These are phyloP conservation scores for Debaryomyces psychrophilus DNA, from an alignment of 1,139 yeast genomes.

Conservation along the genomic window DNA sequence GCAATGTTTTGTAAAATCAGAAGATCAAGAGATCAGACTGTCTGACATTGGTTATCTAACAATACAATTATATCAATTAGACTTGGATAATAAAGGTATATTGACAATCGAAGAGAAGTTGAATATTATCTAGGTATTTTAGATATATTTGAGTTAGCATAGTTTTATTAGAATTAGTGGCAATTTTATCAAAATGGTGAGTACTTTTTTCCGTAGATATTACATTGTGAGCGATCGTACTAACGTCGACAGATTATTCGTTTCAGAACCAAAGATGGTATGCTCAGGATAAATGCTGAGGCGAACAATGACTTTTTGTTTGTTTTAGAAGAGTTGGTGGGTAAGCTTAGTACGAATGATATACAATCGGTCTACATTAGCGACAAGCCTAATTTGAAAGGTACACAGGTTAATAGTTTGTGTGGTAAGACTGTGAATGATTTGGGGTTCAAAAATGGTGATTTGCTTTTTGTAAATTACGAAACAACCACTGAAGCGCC, in stretches of 20 bases:
- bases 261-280: slow-evolving; percentile 83
- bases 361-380: slow-evolving; percentile 43
- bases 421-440: slow-evolving; percentile 50
- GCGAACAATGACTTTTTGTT: slow-evolving; percentile 48
- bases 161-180: slow-evolving; percentile 2
- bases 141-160: neutral
- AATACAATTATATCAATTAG: neutral
- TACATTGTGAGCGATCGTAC: neutral
- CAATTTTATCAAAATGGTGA: slow-evolving; percentile 9
- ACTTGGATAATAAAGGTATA: neutral
- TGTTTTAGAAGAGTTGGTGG: slow-evolving; percentile 48
- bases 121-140: neutral
- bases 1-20: neutral
- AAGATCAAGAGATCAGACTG: neutral
- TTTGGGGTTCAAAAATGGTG: slow-evolving; percentile 79
- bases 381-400: slow-evolving; percentile 51
- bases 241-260: slow-evolving; percentile 49
- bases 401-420: slow-evolving; percentile 47
- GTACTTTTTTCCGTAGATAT: neutral
- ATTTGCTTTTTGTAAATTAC: slow-evolving; percentile 66
- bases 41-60: neutral
- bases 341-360: slow-evolving; percentile 36
- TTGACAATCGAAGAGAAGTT: neutral
- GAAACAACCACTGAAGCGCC: slow-evolving; percentile 21
- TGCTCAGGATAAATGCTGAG: slow-evolving; percentile 65